These are phyloP conservation scores for Kregervanrija fluxuum DNA, from an alignment of 805 yeast genomes.

Conservation along the genomic window DNA sequence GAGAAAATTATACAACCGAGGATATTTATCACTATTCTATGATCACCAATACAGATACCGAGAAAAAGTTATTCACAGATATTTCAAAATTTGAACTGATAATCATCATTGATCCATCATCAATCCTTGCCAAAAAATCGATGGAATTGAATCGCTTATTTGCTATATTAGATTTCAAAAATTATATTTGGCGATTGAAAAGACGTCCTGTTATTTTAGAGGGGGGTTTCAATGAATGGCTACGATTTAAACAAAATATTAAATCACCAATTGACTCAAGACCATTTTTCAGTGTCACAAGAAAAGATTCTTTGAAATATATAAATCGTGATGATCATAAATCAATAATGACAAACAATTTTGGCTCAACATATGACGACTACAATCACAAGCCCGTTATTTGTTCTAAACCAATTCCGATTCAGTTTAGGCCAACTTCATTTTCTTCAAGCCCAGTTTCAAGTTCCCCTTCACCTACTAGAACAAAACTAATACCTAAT, in stretches of 20 bases:
- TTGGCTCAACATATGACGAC: no score
- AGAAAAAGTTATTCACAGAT: slow-evolving; percentile 43
- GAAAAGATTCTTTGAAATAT: no score
- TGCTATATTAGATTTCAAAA: slow-evolving; percentile 30
- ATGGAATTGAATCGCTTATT: slow-evolving; percentile 26
- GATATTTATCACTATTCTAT: slow-evolving; percentile 61
- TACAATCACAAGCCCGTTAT: no score
- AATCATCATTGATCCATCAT: slow-evolving; percentile 53
- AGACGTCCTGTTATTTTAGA: slow-evolving; percentile 38
- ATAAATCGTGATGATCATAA: no score
- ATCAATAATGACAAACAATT: no score
- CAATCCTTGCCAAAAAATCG: slow-evolving; percentile 14
- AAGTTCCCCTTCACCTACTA: slow-evolving; percentile 8
- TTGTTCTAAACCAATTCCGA: no score
- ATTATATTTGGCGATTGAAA: slow-evolving; percentile 30
- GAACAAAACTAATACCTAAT: neutral
- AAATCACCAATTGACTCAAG: slow-evolving; percentile 11
- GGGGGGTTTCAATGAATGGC: slow-evolving; percentile 67
- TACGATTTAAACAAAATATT: slow-evolving; percentile 11
- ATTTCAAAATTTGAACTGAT: slow-evolving; percentile 55
- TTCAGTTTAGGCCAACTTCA: neutral
- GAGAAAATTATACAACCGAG: slow-evolving; percentile 44
- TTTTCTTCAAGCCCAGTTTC: slow-evolving; percentile 1
- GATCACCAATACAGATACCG: slow-evolving; percentile 47
- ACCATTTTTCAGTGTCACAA: no score